Evolutionary conservation across 305 asterid species (phyloP).

Genomic region (Ajuga reptans): DNA sequence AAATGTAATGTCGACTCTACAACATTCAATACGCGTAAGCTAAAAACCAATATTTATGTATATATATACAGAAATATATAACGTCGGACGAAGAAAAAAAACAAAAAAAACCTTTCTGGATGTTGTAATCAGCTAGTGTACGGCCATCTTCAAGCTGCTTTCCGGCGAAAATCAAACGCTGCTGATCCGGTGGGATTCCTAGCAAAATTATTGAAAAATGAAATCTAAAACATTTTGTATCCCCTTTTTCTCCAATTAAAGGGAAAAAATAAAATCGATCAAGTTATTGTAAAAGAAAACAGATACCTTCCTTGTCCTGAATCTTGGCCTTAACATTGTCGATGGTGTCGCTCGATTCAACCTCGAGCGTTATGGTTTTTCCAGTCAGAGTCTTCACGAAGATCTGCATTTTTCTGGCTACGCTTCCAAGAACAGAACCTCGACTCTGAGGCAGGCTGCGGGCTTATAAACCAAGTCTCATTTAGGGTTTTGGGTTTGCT

Average conservation of each 20-base stretch:
- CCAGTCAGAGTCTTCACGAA: slow-evolving; percentile 65
- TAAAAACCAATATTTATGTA: not conserved
- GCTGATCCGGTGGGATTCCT: slow-evolving; percentile 70
- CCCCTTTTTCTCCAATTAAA: not conserved
- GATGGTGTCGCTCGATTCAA: slow-evolving; percentile 61
- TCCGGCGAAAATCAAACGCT: slow-evolving; percentile 67
- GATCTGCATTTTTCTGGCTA: slow-evolving; percentile 48
- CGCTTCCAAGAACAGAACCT: not conserved
- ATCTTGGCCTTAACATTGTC: slow-evolving; percentile 63
- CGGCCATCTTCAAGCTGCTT: slow-evolving; percentile 77
- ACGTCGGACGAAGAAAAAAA: not conserved
- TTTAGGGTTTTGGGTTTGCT: slow-evolving; percentile 27
- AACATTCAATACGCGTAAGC: slow-evolving; percentile 8
- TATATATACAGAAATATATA: not conserved
- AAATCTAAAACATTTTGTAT: not conserved
- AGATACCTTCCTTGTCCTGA: slow-evolving; percentile 62
- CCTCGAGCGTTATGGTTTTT: slow-evolving; percentile 62
- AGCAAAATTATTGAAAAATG: not conserved
- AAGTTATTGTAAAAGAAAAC: too few relatives aligned
- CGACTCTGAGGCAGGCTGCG: not conserved
- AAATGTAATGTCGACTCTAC: slow-evolving; percentile 61
- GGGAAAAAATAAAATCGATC: not conserved
- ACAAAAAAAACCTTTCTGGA: slow-evolving; percentile 45
- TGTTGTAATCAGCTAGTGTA: slow-evolving; percentile 64
- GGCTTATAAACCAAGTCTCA: not conserved